Evolutionary conservation across 2,329 filamentous ascomycete species (phyloP).

Genomic region (Venturiaceae sp.): DNA sequence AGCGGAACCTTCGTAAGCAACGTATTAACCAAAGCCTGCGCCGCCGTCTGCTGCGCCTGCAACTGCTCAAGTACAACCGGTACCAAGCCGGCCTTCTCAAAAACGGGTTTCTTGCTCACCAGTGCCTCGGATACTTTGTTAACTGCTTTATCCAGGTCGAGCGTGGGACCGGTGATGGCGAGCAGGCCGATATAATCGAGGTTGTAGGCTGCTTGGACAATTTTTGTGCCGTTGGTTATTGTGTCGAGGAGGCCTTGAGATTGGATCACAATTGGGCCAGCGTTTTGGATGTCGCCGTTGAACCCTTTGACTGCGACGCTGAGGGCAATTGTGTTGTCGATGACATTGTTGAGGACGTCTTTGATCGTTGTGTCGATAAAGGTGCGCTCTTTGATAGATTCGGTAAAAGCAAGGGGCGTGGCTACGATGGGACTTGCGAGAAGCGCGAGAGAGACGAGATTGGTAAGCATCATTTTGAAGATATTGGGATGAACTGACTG

Average conservation of each 20-base stretch:
- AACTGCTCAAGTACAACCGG: background rate
- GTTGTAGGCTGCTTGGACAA: background rate
- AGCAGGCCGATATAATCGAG: background rate
- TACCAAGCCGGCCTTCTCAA: background rate
- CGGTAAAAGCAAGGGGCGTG: background rate
- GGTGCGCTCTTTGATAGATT: background rate
- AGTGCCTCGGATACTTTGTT: background rate
- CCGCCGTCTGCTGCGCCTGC: background rate
- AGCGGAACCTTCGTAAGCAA: background rate
- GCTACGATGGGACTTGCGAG: background rate
- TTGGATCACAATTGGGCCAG: background rate
- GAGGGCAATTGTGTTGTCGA: background rate
- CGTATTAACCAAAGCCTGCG: background rate
- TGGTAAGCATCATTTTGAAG: background rate
- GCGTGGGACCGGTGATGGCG: background rate
- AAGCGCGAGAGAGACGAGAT: background rate
- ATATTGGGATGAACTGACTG: background rate
- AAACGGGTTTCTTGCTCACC: background rate
- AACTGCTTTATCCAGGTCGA: background rate
- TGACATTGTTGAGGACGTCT: background rate
- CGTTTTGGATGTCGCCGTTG: background rate
- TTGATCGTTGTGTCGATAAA: background rate
- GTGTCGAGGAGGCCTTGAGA: background rate
- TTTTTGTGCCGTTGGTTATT: background rate
- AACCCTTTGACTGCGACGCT: background rate